These are phyloP conservation scores for Hordeum vulgare DNA, from an alignment of 176 grass and related monocot genomes.

Conservation along the genomic window DNA sequence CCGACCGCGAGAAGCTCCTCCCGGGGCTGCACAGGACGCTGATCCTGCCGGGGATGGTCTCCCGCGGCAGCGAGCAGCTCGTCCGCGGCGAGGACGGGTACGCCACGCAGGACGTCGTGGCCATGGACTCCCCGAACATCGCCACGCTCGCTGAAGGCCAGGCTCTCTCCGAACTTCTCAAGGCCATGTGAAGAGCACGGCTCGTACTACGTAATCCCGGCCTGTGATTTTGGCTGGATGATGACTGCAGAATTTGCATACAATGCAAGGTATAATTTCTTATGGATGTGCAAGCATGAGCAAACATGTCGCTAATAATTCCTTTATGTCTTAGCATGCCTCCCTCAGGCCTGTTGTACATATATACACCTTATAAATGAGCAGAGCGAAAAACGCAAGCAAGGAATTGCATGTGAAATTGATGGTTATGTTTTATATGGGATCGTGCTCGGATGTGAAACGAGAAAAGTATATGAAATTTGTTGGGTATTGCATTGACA, in stretches of 20 bases:
- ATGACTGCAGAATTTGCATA: not conserved
- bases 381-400: not conserved
- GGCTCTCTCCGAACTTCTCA: conserved; percentile 22
- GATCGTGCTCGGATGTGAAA: too few relatives aligned
- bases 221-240: not conserved
- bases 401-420: not conserved
- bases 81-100: conserved; percentile 55
- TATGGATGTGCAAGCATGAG: not conserved
- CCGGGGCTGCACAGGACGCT: conserved; percentile 74
- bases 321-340: not conserved
- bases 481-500: too few relatives aligned
- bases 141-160: conserved; percentile 27
- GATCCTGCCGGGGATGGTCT: conserved; percentile 46
- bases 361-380: not conserved
- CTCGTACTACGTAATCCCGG: not conserved
- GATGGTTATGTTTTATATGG: not conserved
- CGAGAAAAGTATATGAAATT: too few relatives aligned
- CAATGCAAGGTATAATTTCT: not conserved
- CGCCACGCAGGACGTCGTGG: conserved; percentile 58
- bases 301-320: conserved; percentile 15
- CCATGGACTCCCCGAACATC: conserved; percentile 49
- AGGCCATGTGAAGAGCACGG: conserved; percentile 1
- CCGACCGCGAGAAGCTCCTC: conserved; percentile 66
- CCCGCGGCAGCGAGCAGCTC: conserved; percentile 59
- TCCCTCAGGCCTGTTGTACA: not conserved